A percentile compares a stretch with the other conserved stretches of the same genome.
Conservation (phyloP, 202 grass and related monocot species). For the Setaria italica region DNA sequence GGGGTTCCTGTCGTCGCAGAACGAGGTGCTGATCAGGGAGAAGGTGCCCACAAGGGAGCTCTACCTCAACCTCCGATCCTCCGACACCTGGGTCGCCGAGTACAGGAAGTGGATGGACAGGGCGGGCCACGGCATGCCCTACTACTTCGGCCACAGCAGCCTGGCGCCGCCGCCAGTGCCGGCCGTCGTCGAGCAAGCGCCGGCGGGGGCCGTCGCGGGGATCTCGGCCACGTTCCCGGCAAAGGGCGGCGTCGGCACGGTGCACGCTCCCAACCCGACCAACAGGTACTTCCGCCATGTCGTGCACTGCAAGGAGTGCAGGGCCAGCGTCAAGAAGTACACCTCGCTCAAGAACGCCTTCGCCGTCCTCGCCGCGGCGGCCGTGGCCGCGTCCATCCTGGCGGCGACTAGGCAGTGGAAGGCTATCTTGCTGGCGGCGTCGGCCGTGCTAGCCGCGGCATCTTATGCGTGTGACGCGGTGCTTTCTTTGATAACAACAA, state of each 20-base stretch:
- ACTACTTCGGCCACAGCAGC: conserved; percentile 89
- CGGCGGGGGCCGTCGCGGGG: conserved; percentile 65
- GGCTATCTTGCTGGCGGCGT: conserved; percentile 52
- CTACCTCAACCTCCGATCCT: conserved; percentile 85
- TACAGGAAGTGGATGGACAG: conserved; percentile 98
- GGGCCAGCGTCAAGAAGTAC: conserved; percentile 55
- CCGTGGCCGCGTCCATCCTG: conserved; percentile 59
- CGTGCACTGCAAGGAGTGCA: conserved; percentile 92
- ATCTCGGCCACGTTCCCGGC: conserved; percentile 81
- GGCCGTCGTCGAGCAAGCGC: conserved; percentile 80
- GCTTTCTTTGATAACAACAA: conserved; percentile 74
- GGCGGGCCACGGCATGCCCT: conserved; percentile 86
- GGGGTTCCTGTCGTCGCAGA: conserved; percentile 96
- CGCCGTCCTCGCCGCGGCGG: conserved; percentile 39
- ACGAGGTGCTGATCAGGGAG: conserved; percentile 88
- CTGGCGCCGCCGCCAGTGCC: conserved; percentile 60
- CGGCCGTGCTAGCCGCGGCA: conserved; percentile 55
- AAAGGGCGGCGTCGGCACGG: conserved; percentile 72
- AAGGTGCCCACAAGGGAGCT: conserved; percentile 79
- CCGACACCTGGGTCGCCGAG: conserved; percentile 92
- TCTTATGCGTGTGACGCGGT: conserved; percentile 57
- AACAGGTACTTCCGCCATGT: conserved; percentile 89
- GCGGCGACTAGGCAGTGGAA: conserved; percentile 59
- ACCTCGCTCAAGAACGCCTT: conserved; percentile 60
- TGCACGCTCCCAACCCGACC: conserved; percentile 82